Conservation (phyloP, 306 rosid species). For the Herpetospermum pedunculosum region DNA sequence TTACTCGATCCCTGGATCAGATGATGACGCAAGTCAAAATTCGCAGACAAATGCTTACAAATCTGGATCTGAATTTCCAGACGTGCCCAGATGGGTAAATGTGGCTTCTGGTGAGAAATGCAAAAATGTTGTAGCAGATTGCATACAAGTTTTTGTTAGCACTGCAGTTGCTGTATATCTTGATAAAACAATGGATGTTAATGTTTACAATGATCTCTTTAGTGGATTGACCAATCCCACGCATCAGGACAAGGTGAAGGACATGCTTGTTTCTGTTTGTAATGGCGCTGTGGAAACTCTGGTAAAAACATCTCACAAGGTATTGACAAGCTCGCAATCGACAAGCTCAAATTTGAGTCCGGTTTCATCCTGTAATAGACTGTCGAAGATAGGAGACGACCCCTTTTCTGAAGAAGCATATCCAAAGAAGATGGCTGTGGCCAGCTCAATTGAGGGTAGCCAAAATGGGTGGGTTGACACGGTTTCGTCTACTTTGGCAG, state of each 20-base stretch:
- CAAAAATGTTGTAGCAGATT: slow-evolving; percentile 40
- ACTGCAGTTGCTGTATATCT: slow-evolving; percentile 79
- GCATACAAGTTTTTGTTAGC: slow-evolving; percentile 59
- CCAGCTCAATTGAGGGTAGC: slow-evolving; percentile 11
- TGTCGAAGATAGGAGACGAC: slow-evolving; percentile 10
- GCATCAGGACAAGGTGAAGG: slow-evolving; percentile 50
- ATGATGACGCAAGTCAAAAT: neutral
- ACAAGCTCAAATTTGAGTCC: slow-evolving; percentile 16
- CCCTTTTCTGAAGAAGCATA: slow-evolving; percentile 23
- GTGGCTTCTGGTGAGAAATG: slow-evolving; percentile 38
- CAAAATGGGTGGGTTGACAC: slow-evolving; percentile 46
- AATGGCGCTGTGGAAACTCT: slow-evolving; percentile 85
- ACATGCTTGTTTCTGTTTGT: slow-evolving; percentile 49
- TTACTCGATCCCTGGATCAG: slow-evolving; percentile 16
- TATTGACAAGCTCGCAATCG: slow-evolving; percentile 31
- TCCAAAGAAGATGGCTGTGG: slow-evolving; percentile 20
- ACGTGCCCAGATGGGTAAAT: slow-evolving; percentile 39
- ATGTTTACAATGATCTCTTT: slow-evolving; percentile 57
- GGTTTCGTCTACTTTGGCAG: slow-evolving; percentile 64
- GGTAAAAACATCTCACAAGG: slow-evolving; percentile 72
- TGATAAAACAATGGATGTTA: slow-evolving; percentile 73
- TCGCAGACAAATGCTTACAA: neutral
- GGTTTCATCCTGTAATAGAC: slow-evolving; percentile 14
- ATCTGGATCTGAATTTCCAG: slow-evolving; percentile 20
- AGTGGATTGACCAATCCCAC: slow-evolving; percentile 69